Percentiles rank a stretch among this genome's conserved stretches.
These are phyloP conservation scores for Trichoderma reesei DNA, from an alignment of 495 filamentous ascomycete species.

Conservation along the genomic window DNA sequence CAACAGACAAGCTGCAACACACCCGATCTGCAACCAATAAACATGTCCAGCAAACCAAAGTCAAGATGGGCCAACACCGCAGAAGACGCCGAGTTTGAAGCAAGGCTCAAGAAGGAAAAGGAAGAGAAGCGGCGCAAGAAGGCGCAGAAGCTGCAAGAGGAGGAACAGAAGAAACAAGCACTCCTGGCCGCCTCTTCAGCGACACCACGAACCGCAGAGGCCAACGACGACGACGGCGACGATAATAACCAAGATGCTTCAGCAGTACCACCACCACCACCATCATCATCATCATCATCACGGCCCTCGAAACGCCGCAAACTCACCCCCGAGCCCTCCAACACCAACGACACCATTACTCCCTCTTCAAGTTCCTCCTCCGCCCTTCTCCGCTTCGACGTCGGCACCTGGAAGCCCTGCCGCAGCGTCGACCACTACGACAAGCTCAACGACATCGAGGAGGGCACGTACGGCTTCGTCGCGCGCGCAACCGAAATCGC, in stretches of 20 bases:
- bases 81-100: constrained; percentile 62
- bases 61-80: constrained; percentile 84
- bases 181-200: constrained; percentile 18
- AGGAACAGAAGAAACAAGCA: constrained; percentile 29
- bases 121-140: constrained; percentile 80
- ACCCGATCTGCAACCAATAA: constrained; percentile 7
- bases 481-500: constrained; percentile 70
- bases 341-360: constrained; percentile 14
- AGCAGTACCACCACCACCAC: too few relatives aligned
- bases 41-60: constrained; percentile 54
- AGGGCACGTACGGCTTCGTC: constrained; percentile 92
- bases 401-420: constrained; percentile 59
- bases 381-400: constrained; percentile 58
- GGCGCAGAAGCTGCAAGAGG: constrained; percentile 61
- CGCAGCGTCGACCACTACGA: constrained; percentile 85
- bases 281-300: constrained; percentile 20
- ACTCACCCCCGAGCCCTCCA: constrained; percentile 39
- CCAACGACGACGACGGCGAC: constrained; percentile 23
- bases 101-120: constrained; percentile 72
- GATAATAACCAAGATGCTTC: constrained; percentile 16
- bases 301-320: constrained; percentile 7
- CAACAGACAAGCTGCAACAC: too few relatives aligned
- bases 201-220: constrained; percentile 13
- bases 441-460: constrained; percentile 90
- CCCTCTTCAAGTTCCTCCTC: constrained; percentile 18